Conservation (phyloP, 2,329 filamentous ascomycete species). For the Ceratocystis ficicola region DNA sequence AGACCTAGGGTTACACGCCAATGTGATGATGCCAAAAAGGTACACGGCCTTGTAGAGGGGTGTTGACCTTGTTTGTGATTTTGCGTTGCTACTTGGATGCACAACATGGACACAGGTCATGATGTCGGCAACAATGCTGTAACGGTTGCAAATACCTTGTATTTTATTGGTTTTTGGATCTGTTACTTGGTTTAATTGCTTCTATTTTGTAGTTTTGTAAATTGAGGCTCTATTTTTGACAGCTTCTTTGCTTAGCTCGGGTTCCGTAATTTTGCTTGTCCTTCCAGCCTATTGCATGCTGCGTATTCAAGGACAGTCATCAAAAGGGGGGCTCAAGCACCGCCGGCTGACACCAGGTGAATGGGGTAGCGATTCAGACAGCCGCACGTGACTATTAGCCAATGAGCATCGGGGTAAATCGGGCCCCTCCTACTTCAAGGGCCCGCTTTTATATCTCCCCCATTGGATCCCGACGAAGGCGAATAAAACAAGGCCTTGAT, state of each 20-base stretch:
- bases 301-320: constrained; percentile 21
- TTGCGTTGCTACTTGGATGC: too few species aligned
- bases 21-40: neutral
- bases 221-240: neutral
- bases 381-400: constrained; percentile 22
- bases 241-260: too few species aligned
- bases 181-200: neutral
- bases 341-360: constrained; percentile 10
- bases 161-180: neutral
- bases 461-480: constrained; percentile 21
- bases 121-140: too few species aligned
- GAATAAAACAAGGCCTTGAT: constrained; percentile 11
- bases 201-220: neutral
- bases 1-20: neutral
- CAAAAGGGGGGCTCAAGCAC: constrained; percentile 5
- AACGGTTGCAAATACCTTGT: neutral
- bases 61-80: too few species aligned
- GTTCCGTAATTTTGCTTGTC: neutral
- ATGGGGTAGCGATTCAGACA: neutral
- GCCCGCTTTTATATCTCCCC: constrained; percentile 16
- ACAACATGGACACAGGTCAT: too few species aligned
- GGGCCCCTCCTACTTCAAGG: constrained; percentile 18
- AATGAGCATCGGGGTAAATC: constrained; percentile 25
- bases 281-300: constrained; percentile 21
- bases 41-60: neutral